These are phyloP conservation scores for Kwoniella sp. DNA, from an alignment of 768 basidiomycete genomes.

Conservation along the genomic window DNA sequence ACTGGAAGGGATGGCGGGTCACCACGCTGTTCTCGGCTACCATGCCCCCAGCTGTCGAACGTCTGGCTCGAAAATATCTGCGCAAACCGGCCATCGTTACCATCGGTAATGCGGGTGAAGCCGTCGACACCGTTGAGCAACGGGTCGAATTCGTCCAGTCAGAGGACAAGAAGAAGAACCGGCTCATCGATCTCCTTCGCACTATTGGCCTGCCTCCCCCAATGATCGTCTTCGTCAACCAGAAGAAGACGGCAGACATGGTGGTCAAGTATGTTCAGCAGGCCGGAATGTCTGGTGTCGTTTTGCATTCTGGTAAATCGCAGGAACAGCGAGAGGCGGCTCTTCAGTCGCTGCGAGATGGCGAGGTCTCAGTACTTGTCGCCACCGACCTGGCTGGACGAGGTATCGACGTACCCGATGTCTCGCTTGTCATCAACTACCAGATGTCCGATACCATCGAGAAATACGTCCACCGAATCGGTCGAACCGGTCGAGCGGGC, in stretches of 20 bases:
- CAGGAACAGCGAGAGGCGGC: conserved; percentile 96
- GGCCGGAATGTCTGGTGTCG: conserved; percentile 79
- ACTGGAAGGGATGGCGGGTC: conserved; percentile 55
- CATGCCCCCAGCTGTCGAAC: conserved; percentile 54
- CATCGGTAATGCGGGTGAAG: conserved; percentile 95
- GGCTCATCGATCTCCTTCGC: conserved; percentile 87
- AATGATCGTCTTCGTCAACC: conserved; percentile 98
- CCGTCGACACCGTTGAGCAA: conserved; percentile 97
- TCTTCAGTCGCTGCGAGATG: conserved; percentile 75
- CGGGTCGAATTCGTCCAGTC: conserved; percentile 85
- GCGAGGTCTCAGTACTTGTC: conserved; percentile 82
- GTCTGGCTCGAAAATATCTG: conserved; percentile 85
- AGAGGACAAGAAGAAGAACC: conserved; percentile 96
- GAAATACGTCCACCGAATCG: conserved; percentile 76
- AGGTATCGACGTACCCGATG: conserved; percentile 98
- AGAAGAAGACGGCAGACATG: conserved; percentile 99
- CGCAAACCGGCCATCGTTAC: conserved; percentile 90
- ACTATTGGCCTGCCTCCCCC: conserved; percentile 75
- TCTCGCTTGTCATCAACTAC: conserved; percentile 86
- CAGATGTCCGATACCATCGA: conserved; percentile 97
- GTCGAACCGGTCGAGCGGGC: conserved; percentile 96
- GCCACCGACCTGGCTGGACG: conserved; percentile 97
- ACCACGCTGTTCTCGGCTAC: conserved; percentile 84
- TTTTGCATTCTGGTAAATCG: conserved; percentile 93
- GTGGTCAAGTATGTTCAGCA: conserved; percentile 90